Evolutionary conservation across 768 basidiomycete species (phyloP), one percentile per base, ranked within the genome.

Genomic region (Mycena crocata): DNA sequence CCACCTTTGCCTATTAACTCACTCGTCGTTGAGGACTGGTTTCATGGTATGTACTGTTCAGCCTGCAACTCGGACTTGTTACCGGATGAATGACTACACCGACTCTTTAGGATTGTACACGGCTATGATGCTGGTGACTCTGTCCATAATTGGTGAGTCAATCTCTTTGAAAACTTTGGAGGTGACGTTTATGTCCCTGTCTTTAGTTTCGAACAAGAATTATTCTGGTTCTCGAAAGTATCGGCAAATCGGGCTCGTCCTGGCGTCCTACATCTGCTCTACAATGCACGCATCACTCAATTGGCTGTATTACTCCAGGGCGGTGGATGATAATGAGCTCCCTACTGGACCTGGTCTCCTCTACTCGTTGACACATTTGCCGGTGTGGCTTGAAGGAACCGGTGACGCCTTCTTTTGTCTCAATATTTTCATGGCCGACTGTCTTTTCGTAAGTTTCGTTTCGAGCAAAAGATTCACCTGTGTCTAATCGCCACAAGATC

Each of bases 1-100:
- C 52, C 62, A 15, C 62, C 62, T 6, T 19, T 64, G 28, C 56
- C 63, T 8, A 52, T 57, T 39, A 64, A n/a, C 39, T 44, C 56
- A 10, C 48, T 56, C 49, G 54, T 66, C 23, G 57, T 66, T 23
- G 64, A 66, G 49, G 31, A 54, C 28, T 66, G 64, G 64, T 44
- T 66, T 28, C n/a, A 66, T 52, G 64, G 64, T 59, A 46, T 32
- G 7, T 39, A 24, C 32, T 19, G 17, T 44, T 15, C 24, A n/a
- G n/a, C n/a, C n/a, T 46, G 44, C 24, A 14, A 55, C 21, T 24
- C 12, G 26, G 30, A 13, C 0, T 24, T n/a, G n/a, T 24, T 15
- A 3, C 15, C 46, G 35, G 46, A 42, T 14, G 31, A 17, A 44
- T 23, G 2, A 9, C 48, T 28, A n/a, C n/a, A n/a, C n/a, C n/a